Percentiles rank a stretch among this genome's conserved stretches.
Evolutionary conservation across 805 yeast species (phyloP).

Genomic region (Maudiozyma barnettii): DNA sequence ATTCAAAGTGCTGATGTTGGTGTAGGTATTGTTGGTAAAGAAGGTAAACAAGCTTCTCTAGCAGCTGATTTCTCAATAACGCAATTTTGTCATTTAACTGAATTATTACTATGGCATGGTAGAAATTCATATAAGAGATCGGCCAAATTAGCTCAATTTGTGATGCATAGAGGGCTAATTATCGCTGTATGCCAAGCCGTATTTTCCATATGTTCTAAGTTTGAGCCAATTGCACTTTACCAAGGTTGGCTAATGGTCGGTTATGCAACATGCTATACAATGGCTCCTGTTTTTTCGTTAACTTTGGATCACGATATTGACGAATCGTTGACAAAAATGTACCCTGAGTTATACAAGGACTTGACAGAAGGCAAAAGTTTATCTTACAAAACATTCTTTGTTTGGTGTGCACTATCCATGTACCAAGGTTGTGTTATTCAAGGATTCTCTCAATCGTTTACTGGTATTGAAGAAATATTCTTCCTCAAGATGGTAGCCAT

Average conservation of each 20-base stretch:
- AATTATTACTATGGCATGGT: slow-evolving; percentile 92
- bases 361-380: slow-evolving; percentile 79
- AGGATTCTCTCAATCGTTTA: slow-evolving; percentile 66
- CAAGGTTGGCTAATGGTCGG: slow-evolving; percentile 99
- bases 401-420: slow-evolving; percentile 84
- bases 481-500: slow-evolving; percentile 78
- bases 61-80: slow-evolving; percentile 95
- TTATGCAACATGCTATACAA: slow-evolving; percentile 91
- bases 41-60: slow-evolving; percentile 92
- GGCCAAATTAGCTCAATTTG: slow-evolving; percentile 90
- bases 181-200: slow-evolving; percentile 94
- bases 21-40: slow-evolving; percentile 97
- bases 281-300: slow-evolving; percentile 94
- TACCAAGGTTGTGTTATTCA: slow-evolving; percentile 88
- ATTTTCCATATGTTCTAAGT: slow-evolving; percentile 72
- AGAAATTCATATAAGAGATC: slow-evolving; percentile 93
- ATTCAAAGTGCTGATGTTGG: slow-evolving; percentile 98
- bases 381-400: slow-evolving; percentile 77
- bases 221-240: slow-evolving; percentile 88
- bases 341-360: slow-evolving; percentile 93
- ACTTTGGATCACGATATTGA: slow-evolving; percentile 88
- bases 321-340: slow-evolving; percentile 76
- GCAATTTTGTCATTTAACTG: slow-evolving; percentile 82
- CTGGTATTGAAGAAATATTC: slow-evolving; percentile 44
- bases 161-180: slow-evolving; percentile 90